Percentiles rank a stretch among this genome's conserved stretches.
Evolutionary conservation across 352 stramenopile species (phyloP).

Genomic region (Globisporangium middletonii): DNA sequence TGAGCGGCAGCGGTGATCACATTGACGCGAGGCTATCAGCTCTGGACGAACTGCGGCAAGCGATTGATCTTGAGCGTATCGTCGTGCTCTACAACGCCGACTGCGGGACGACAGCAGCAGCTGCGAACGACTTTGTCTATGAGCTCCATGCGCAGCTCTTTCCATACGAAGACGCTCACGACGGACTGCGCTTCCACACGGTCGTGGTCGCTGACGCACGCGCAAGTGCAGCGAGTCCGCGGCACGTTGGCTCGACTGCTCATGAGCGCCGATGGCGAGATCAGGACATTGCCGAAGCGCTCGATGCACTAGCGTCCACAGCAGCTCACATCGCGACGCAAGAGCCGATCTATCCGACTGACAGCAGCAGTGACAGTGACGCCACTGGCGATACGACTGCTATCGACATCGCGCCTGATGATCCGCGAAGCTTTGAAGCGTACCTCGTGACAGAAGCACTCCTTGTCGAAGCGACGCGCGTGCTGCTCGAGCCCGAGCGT

Average conservation of each 20-base stretch:
- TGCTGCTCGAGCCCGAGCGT: conserved; percentile 36
- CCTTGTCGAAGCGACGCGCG: conserved; percentile 35
- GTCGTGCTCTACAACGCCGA: conserved; percentile 25
- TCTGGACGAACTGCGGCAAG: conserved; percentile 3
- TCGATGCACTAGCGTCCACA: conserved; percentile 15
- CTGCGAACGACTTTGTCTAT: conserved; percentile 23
- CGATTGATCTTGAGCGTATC: conserved; percentile 21
- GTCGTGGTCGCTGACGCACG: conserved; percentile 12
- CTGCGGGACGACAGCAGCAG: conserved; percentile 23
- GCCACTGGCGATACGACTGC: neutral
- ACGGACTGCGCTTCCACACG: conserved; percentile 21
- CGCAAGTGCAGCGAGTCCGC: neutral
- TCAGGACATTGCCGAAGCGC: conserved; percentile 18
- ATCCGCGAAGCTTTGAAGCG: conserved; percentile 31
- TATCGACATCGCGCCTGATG: conserved; percentile 6
- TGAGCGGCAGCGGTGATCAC: neutral
- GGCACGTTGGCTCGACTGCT: neutral
- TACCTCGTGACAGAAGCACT: conserved; percentile 59
- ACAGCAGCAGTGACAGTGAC: neutral
- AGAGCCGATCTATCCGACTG: neutral
- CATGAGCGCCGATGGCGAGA: conserved; percentile 12
- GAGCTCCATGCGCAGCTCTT: conserved; percentile 26
- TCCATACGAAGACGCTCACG: conserved; percentile 14
- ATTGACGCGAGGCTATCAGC: neutral
- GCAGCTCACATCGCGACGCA: conserved; percentile 16